Base-by-base conservation (phyloP, 768 basidiomycete genomes). In the Vishniacozyma victoriae region DNA sequence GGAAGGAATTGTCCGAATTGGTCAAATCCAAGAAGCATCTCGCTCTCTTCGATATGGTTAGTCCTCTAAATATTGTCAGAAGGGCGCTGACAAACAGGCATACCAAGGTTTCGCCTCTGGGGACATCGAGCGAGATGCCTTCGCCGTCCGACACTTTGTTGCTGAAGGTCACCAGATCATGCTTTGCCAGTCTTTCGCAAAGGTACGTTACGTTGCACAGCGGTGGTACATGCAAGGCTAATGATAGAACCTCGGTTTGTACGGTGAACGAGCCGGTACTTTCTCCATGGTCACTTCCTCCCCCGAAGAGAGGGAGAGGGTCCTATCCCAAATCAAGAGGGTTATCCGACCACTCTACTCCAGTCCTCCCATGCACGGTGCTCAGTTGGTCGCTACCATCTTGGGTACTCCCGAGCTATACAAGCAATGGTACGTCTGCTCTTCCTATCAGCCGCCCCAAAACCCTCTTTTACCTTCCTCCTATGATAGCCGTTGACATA, bases 71-170 rank as follows among this genome's bases (percentile, higher is more conserved):
- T 33, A n/a, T 33, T 9, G n/a, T 33, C 9, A 9, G 29, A 33
- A 33, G 29, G 29, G 13, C 11, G 24, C 38, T 14, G 14, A 48
- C 26, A 24, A 35, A 20, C 85, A 85, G 69, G 95, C 95, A 13
- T 99, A 99, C 77, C 90, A 96, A 75, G 95, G 95, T 40, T 99
- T 99, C 71, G 93, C 95, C 31, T 95, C 92, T 22, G 95, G 95
- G 36, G 83, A 83, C 44, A 88, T 89, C 55, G 72, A 82, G 54
- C 81, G 81, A 44, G 95, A 99, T 65, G 95, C 93, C 9, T 92
- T 88, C 72, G 90, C 93, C 16, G 81, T 93, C 44, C 86, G 95
- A 55, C 81, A 93, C 76, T 97, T 99, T 72, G 87, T 93, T 43
- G 77, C 82, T 15, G 77, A 89, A 70, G 87, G 89, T n/a, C 91